phyloP scores from a whole-genome alignment of 106 monocot species.

The Dendrobium nobile region DNA sequence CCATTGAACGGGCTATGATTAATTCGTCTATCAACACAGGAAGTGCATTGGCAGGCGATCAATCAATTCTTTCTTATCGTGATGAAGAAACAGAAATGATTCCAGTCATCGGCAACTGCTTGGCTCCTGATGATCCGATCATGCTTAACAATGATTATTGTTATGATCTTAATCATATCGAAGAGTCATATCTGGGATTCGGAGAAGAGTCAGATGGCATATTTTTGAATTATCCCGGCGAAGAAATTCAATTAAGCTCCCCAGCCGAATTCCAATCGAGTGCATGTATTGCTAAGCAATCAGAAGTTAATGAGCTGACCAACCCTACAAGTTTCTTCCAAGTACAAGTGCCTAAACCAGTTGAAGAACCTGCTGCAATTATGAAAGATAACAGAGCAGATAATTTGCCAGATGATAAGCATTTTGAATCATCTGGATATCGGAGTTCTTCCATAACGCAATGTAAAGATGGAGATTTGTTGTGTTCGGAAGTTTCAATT shows the following conservation, averaged over 20 bases:
- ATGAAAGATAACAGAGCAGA: slow-evolving; percentile 19
- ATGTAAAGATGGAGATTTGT: slow-evolving; percentile 19
- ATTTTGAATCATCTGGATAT: slow-evolving; percentile 4
- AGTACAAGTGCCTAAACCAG: slow-evolving; percentile 5
- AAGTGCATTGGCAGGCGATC: slow-evolving; percentile 13
- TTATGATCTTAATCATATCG: not conserved
- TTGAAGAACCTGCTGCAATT: slow-evolving; percentile 13
- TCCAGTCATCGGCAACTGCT: not conserved
- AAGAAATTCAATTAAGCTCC: slow-evolving; percentile 15
- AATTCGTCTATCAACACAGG: slow-evolving; percentile 5
- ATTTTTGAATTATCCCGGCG: slow-evolving; percentile 13
- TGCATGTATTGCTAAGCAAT: not conserved
- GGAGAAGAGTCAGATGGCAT: slow-evolving; percentile 1
- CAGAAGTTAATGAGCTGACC: not conserved
- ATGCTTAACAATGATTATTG: not conserved
- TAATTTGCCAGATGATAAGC: slow-evolving; percentile 19
- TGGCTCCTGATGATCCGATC: slow-evolving; percentile 2
- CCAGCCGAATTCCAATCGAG: not conserved
- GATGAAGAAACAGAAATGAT: slow-evolving; percentile 13
- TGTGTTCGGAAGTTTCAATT: slow-evolving; percentile 17
- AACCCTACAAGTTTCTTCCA: too few relatives aligned
- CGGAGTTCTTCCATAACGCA: slow-evolving; percentile 25
- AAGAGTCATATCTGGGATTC: not conserved
- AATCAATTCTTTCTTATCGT: slow-evolving; percentile 5
- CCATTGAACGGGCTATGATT: too few relatives aligned